Evolutionary conservation across 345 rosid genomes (phyloP), one percentile per base, ranked within the genome.

Genomic region (Melaleuca quinquenervia): DNA sequence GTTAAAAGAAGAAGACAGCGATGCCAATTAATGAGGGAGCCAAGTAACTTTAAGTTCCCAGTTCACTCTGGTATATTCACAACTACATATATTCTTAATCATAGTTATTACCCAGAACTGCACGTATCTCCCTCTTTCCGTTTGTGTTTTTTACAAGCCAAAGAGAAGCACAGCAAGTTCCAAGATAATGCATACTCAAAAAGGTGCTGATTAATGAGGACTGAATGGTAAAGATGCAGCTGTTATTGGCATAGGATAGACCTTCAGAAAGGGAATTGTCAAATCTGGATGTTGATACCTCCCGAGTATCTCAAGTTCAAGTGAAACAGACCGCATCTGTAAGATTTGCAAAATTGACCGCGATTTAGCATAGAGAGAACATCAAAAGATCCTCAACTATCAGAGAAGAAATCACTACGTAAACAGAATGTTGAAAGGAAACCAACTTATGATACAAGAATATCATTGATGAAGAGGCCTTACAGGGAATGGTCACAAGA

Each of bases 241-340:
- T 26, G 55, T 5, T 62, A 54, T 26, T 26, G 52, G 13, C 5
- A 54, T 27, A 45, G 20, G 48, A 52, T 44, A 53, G 52, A 97
- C 99, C 99, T 97, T 97, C 58, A 97, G 84, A 91, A 97, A 96
- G 84, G 98, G 94, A 87, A 92, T 80, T 85, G 96, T 97, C 86
- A 97, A 91, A 87, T 94, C 94, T 74, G 99, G 97, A 91, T 96
- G 98, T 80, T 93, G 96, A 90, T 95, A 94, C 91, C 98, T 93
- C 86, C 98, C 95, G 89, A 96, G 96, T 86, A 97, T 96, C 91
- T 97, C 98, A 48, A 97, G 96, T 86, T 96, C 98, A 87, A 90
- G 92, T 45, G 98, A 93, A 84, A 93, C 95, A 88, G 93, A 89
- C 83, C 89, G 92, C 98, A 97, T 95, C 99, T 96, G 94, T 84